Evolutionary conservation across 208 protist species (phyloP).

Genomic region (Kentomonas sorsogonicus): DNA sequence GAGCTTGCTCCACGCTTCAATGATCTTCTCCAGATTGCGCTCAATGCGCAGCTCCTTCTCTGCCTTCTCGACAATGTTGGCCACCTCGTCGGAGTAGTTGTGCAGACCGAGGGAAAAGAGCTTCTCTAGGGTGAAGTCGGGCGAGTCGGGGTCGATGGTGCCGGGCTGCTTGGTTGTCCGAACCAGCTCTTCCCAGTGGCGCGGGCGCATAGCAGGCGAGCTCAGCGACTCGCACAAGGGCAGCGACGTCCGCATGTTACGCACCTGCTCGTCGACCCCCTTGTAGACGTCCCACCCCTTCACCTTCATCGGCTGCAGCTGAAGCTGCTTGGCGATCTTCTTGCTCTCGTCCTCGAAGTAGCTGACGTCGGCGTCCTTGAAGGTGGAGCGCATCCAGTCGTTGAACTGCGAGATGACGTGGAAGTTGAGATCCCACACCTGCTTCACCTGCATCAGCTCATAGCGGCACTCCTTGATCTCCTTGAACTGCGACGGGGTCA

Average conservation of each 20-base stretch:
- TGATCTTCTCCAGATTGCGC: slow-evolving; percentile 94
- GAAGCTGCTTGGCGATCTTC: slow-evolving; percentile 91
- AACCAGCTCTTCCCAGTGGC: slow-evolving; percentile 95
- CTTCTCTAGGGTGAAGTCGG: slow-evolving; percentile 93
- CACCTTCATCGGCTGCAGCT: slow-evolving; percentile 91
- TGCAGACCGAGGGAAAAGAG: slow-evolving; percentile 95
- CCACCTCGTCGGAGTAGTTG: slow-evolving; percentile 95
- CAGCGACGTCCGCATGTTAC: slow-evolving; percentile 93
- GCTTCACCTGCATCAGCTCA: slow-evolving; percentile 89
- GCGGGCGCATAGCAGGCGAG: slow-evolving; percentile 92
- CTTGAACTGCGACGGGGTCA: slow-evolving; percentile 90
- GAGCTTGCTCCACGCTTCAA: slow-evolving; percentile 92
- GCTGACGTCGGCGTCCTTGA: slow-evolving; percentile 90
- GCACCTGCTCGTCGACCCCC: slow-evolving; percentile 90
- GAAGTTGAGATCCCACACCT: slow-evolving; percentile 92
- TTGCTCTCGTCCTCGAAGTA: slow-evolving; percentile 93
- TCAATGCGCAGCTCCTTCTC: slow-evolving; percentile 97
- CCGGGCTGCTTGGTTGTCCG: slow-evolving; percentile 88
- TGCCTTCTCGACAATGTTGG: slow-evolving; percentile 96
- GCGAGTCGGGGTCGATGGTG: slow-evolving; percentile 83
- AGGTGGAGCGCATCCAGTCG: slow-evolving; percentile 93
- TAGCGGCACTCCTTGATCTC: slow-evolving; percentile 89
- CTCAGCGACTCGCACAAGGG: slow-evolving; percentile 91
- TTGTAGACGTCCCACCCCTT: slow-evolving; percentile 92
- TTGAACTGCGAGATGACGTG: slow-evolving; percentile 91